Percentiles rank a stretch among this genome's conserved stretches.
These are phyloP conservation scores for Skeletonema menzelii DNA, from an alignment of 108 stramenopile genomes.

Conservation along the genomic window DNA sequence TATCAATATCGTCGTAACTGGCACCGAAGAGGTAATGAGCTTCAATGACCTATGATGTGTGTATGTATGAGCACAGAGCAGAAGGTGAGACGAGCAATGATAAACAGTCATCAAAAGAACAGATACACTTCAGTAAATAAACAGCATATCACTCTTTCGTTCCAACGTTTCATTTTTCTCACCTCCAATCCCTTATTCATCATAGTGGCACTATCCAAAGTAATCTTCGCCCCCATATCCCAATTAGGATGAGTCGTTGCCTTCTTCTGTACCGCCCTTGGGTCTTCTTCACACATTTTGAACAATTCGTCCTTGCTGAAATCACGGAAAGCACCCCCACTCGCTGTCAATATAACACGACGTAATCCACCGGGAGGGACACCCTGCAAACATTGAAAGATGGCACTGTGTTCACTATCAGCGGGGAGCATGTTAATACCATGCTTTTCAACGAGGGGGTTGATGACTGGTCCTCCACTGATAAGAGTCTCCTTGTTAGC, in stretches of 20 bases:
- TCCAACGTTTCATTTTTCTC: constrained; percentile 19
- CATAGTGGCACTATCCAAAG: constrained; percentile 97
- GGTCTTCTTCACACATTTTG: constrained; percentile 78
- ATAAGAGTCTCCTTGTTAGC: constrained; percentile 99
- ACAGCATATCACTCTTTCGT: neutral
- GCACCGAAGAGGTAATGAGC: constrained; percentile 97
- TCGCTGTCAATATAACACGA: constrained; percentile 92
- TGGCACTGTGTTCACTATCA: constrained; percentile 94
- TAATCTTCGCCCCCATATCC: constrained; percentile 95
- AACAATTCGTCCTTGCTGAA: constrained; percentile 91
- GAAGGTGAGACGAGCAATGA: neutral
- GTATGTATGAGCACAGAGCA: neutral
- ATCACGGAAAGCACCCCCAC: constrained; percentile 96
- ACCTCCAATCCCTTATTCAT: constrained; percentile 98
- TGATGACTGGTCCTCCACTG: constrained; percentile 93
- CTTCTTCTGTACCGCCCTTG: constrained; percentile 84
- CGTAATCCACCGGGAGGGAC: constrained; percentile 90
- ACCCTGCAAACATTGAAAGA: constrained; percentile 96
- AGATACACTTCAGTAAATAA: neutral
- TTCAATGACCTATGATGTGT: constrained; percentile 83
- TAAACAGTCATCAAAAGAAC: neutral
- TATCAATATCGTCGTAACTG: constrained; percentile 96
- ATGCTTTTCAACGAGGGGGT: constrained; percentile 90
- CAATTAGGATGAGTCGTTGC: constrained; percentile 98
- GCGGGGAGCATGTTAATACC: constrained; percentile 97